A percentile compares a stretch with the other conserved stretches of the same genome.
Conservation (phyloP, 192 early-diverging fungal species). For the Podila verticillata region DNA sequence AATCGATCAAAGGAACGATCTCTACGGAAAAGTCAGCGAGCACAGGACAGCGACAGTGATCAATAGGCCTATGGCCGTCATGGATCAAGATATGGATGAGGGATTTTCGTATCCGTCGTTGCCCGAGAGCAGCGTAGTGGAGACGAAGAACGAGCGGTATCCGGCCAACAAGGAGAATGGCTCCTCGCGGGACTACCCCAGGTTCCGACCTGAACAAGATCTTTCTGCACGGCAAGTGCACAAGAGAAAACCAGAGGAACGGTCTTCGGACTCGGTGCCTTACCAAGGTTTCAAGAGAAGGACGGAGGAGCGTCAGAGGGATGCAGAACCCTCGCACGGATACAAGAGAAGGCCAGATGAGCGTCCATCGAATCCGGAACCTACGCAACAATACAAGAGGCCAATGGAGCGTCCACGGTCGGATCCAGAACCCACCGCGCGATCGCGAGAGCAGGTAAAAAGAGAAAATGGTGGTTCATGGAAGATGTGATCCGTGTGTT, state of each 20-base stretch:
- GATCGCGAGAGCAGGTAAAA: too few relatives aligned
- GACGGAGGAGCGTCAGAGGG: neutral
- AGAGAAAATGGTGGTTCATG: too few relatives aligned
- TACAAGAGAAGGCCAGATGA: neutral
- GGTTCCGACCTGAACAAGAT: neutral
- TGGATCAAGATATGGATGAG: slow-evolving; percentile 26
- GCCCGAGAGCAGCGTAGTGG: neutral
- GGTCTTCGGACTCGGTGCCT: neutral
- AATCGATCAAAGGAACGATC: neutral
- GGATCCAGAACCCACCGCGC: neutral
- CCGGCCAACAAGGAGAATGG: neutral
- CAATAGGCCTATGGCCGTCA: slow-evolving; percentile 8
- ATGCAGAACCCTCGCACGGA: neutral
- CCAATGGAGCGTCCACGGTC: neutral
- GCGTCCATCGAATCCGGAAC: neutral
- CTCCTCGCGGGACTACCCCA: neutral
- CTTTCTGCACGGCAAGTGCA: neutral
- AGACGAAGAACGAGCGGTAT: too few relatives aligned
- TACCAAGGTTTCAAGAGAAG: neutral
- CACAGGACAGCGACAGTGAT: slow-evolving; percentile 13
- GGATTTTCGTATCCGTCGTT: slow-evolving; percentile 12
- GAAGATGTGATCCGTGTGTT: too few relatives aligned
- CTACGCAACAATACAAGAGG: neutral
- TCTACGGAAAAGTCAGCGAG: slow-evolving; percentile 18
- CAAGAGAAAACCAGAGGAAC: neutral